phyloP scores from a whole-genome alignment of 805 yeast genomes.

The Candida taoyuanica region DNA sequence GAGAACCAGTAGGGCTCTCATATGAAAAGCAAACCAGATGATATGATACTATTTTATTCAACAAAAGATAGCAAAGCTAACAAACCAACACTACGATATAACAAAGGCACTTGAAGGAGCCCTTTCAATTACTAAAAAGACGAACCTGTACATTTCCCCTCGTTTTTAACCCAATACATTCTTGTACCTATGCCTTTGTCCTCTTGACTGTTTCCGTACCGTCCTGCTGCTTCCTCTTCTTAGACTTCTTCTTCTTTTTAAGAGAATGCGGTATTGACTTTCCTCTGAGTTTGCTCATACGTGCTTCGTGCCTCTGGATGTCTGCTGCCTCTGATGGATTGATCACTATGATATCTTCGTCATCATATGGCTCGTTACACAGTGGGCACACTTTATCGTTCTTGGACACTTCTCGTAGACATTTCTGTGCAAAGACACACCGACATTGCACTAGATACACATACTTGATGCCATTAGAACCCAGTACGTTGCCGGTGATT shows the following conservation, averaged over 20 bases:
- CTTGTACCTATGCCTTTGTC: too few species aligned
- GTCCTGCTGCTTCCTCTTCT: constrained; percentile 11
- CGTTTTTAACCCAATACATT: too few species aligned
- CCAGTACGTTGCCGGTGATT: constrained; percentile 33
- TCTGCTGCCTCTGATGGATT: constrained; percentile 28
- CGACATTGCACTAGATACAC: constrained; percentile 45
- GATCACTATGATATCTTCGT: constrained; percentile 35
- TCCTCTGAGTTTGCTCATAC: constrained; percentile 23
- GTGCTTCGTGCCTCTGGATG: constrained; percentile 15
- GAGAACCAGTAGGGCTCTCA: neutral
- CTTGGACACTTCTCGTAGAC: constrained; percentile 24
- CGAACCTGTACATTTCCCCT: too few species aligned
- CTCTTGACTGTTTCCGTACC: constrained; percentile 6
- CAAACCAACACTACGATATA: too few species aligned
- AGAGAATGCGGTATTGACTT: constrained; percentile 35
- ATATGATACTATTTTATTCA: too few species aligned
- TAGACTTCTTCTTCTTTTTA: constrained; percentile 23
- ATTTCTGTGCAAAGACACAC: constrained; percentile 34
- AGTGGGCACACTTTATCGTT: constrained; percentile 33
- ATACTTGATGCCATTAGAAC: constrained; percentile 33
- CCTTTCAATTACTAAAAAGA: too few species aligned
- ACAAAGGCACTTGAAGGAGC: too few species aligned
- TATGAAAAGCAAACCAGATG: too few species aligned
- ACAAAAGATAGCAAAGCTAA: too few species aligned
- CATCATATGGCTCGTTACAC: constrained; percentile 31